These are phyloP conservation scores for Gossypium longicalyx DNA, from an alignment of 345 rosid genomes.

Conservation along the genomic window DNA sequence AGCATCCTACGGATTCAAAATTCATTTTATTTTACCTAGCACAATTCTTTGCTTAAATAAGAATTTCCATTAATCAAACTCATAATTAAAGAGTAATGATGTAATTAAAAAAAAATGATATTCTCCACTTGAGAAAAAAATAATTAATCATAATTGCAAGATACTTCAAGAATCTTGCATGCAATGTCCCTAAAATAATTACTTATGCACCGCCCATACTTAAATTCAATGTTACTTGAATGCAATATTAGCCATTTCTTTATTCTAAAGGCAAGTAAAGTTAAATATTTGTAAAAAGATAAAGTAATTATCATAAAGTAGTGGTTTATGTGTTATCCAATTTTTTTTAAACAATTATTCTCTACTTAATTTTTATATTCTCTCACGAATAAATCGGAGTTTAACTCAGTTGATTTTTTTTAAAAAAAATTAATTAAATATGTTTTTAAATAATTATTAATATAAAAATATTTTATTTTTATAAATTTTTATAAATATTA, in stretches of 20 bases:
- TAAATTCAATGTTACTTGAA: background rate
- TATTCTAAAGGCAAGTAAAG: background rate
- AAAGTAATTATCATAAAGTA: too few relatives aligned
- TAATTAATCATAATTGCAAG: background rate
- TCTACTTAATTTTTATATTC: too few relatives aligned
- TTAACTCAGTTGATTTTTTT: rapidly evolving
- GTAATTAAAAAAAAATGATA: background rate
- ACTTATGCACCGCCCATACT: background rate
- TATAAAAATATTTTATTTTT: too few relatives aligned
- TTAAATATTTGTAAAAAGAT: too few relatives aligned
- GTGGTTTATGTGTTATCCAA: too few relatives aligned
- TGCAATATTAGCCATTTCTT: background rate
- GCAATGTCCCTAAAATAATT: background rate
- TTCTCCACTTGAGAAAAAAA: background rate
- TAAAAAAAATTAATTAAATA: too few relatives aligned
- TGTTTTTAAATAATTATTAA: too few relatives aligned
- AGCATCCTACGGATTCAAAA: too few relatives aligned
- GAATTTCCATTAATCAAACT: background rate
- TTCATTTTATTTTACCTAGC: background rate
- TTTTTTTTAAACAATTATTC: too few relatives aligned
- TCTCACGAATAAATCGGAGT: rapidly evolving
- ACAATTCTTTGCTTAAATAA: background rate
- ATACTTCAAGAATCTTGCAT: background rate
- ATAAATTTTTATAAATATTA: too few relatives aligned
- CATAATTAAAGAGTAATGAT: background rate